A percentile compares a stretch with the other conserved stretches of the same genome.
Evolutionary conservation across 192 early-diverging fungal species (phyloP).

Genomic region (Dimargaris xerosporica): DNA sequence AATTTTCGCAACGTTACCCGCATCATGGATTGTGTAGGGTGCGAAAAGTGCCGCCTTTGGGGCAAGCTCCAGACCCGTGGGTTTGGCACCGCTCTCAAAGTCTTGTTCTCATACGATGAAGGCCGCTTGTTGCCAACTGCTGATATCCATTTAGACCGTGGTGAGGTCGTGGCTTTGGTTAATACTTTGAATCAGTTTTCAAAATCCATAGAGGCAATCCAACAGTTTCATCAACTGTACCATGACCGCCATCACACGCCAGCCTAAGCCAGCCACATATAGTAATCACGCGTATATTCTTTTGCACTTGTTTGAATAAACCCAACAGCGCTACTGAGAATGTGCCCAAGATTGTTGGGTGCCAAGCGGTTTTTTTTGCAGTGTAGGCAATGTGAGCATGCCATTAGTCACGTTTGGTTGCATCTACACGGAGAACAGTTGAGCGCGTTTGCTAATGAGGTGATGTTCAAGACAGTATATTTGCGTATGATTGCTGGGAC

Average conservation of each 20-base stretch:
- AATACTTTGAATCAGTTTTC: constrained; percentile 84
- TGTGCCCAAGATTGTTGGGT: too few relatives aligned
- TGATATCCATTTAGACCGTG: constrained; percentile 30
- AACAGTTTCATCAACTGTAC: constrained; percentile 66
- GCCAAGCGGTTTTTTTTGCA: too few relatives aligned
- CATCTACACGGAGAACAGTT: too few relatives aligned
- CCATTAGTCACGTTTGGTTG: too few relatives aligned
- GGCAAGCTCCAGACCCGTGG: constrained; percentile 93
- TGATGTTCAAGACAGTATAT: too few relatives aligned
- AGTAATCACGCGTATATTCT: too few relatives aligned
- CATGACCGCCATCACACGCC: constrained; percentile 16
- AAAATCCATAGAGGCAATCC: constrained; percentile 64
- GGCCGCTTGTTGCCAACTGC: constrained; percentile 21
- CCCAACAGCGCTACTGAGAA: too few relatives aligned
- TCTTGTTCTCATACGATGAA: constrained; percentile 85
- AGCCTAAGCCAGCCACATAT: too few relatives aligned
- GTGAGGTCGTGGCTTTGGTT: constrained; percentile 83
- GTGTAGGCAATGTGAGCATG: too few relatives aligned
- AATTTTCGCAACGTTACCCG: constrained; percentile 90
- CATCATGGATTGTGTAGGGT: constrained; percentile 99
- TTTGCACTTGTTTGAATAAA: too few relatives aligned
- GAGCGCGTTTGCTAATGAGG: too few relatives aligned
- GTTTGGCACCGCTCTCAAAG: constrained; percentile 90
- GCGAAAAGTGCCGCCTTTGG: constrained; percentile 98
- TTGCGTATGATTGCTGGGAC: too few relatives aligned